These are phyloP conservation scores for Solanum corneliomulleri DNA, from an alignment of 257 asterid species.

Conservation along the genomic window DNA sequence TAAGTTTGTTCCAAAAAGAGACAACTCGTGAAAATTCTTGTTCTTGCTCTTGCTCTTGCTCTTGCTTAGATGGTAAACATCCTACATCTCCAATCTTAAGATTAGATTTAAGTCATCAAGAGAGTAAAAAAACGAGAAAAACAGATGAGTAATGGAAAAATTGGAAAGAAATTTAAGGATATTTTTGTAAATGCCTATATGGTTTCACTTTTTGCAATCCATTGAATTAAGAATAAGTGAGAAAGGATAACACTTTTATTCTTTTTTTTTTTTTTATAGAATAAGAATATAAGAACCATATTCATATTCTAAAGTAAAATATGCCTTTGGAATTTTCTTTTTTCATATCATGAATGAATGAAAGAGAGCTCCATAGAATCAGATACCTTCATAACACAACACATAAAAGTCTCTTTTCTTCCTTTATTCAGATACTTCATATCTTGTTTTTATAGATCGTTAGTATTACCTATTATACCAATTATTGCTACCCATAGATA, in stretches of 20 bases:
- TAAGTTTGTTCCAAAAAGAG: neutral
- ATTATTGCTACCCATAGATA: neutral
- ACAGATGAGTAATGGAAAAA: neutral
- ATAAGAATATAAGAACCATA: constrained; percentile 1
- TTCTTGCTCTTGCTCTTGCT: neutral
- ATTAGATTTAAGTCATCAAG: neutral
- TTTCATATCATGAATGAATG: neutral
- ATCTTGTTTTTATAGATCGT: neutral
- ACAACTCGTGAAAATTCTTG: neutral
- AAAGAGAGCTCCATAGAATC: neutral
- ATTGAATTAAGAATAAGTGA: neutral
- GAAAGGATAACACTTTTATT: neutral
- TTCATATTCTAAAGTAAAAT: neutral
- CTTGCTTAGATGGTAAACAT: neutral
- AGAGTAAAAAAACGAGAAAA: fast-evolving
- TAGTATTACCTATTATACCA: neutral
- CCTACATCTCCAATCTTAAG: neutral
- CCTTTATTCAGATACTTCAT: neutral
- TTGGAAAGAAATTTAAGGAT: neutral
- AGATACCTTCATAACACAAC: neutral
- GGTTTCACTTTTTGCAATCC: neutral
- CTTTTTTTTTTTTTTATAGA: neutral
- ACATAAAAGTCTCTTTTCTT: neutral
- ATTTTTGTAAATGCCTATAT: neutral
- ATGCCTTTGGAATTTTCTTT: neutral